phyloP scores from a whole-genome alignment of 2,329 filamentous ascomycete species.

The Alternaria arbusti region DNA sequence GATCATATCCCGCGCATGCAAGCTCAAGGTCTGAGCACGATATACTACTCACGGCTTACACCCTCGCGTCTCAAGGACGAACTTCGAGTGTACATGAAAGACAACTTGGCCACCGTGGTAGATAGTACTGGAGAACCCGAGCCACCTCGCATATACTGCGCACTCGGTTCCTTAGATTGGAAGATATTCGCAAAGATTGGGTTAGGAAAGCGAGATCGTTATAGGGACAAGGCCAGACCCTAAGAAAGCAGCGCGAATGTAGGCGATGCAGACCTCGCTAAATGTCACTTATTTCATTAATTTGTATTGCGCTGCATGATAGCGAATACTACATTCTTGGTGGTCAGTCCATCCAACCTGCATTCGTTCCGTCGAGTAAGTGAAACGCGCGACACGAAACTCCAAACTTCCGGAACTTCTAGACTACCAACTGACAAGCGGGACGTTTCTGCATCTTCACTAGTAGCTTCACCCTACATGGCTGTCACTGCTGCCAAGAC shows the following conservation, averaged over 20 bases:
- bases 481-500: conserved; percentile 1
- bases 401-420: background rate
- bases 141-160: background rate
- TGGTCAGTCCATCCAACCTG: background rate
- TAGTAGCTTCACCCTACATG: background rate
- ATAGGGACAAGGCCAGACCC: background rate
- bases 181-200: background rate
- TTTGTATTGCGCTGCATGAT: background rate
- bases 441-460: background rate
- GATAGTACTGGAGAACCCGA: background rate
- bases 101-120: background rate
- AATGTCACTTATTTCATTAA: background rate
- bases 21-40: conserved; percentile 18
- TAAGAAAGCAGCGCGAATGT: background rate
- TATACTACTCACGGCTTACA: conserved; percentile 15
- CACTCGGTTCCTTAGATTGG: background rate
- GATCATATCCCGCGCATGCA: conserved; percentile 21
- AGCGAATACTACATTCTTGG: background rate
- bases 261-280: background rate
- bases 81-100: conserved; percentile 3
- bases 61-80: conserved; percentile 4
- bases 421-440: background rate
- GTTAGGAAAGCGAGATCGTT: background rate
- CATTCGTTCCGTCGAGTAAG: background rate
- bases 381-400: background rate